A percentile compares a stretch with the other conserved stretches of the same genome.
phyloP scores from a whole-genome alignment of 2,329 filamentous ascomycete genomes.

The Periconia sp. region DNA sequence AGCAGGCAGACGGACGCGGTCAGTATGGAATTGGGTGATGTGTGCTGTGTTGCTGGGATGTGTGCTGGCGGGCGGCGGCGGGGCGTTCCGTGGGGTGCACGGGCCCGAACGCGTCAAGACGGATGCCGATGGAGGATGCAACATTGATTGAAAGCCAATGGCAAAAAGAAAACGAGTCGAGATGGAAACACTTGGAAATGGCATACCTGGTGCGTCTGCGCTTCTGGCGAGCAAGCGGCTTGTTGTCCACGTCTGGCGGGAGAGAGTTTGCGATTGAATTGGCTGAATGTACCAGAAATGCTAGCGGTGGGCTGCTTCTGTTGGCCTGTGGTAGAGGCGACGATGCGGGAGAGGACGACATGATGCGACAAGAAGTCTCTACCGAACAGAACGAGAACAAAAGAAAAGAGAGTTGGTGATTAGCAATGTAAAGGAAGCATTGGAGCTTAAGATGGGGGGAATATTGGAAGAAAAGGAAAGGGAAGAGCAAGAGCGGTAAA shows the following conservation, averaged over 20 bases:
- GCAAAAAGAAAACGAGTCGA: slow-evolving; percentile 18
- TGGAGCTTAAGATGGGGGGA: not conserved
- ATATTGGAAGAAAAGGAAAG: not conserved
- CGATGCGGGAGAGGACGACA: slow-evolving; percentile 20
- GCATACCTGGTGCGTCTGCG: slow-evolving; percentile 62
- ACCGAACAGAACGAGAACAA: not conserved
- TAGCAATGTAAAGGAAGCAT: slow-evolving; percentile 16
- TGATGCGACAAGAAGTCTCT: slow-evolving; percentile 9
- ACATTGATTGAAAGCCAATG: slow-evolving; percentile 2
- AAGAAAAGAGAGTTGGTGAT: slow-evolving; percentile 12
- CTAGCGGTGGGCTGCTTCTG: slow-evolving; percentile 44
- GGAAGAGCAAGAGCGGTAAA: slow-evolving; percentile 22
- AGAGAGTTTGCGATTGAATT: slow-evolving; percentile 58
- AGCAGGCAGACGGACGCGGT: slow-evolving; percentile 20
- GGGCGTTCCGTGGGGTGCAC: not conserved
- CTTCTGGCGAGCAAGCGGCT: slow-evolving; percentile 61
- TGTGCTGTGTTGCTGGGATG: slow-evolving; percentile 4
- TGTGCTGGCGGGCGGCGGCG: not conserved
- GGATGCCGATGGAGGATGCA: not conserved
- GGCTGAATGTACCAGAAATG: slow-evolving; percentile 63
- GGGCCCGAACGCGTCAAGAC: slow-evolving; percentile 27
- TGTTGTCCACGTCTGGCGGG: slow-evolving; percentile 61
- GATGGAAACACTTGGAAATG: slow-evolving; percentile 12
- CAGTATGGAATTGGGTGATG: slow-evolving; percentile 21
- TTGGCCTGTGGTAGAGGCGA: slow-evolving; percentile 24